These are phyloP conservation scores for Ogataea kodamae DNA, from an alignment of 805 yeast species.

Conservation along the genomic window DNA sequence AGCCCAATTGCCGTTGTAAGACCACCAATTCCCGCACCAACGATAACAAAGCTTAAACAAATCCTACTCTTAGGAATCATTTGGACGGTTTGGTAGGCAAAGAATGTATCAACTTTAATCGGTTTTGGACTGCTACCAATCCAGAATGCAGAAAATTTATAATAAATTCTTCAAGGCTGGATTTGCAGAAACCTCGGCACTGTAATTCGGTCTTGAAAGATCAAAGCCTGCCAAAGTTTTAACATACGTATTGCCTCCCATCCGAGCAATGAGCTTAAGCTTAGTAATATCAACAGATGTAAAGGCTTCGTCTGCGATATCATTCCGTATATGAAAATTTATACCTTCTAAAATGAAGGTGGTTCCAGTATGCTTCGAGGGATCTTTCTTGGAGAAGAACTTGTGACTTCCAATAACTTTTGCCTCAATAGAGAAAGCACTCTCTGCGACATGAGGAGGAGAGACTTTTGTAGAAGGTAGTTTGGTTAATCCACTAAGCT, in stretches of 20 bases:
- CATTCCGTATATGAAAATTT: slow-evolving; percentile 55
- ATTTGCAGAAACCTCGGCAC: slow-evolving; percentile 16
- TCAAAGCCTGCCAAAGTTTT: slow-evolving; percentile 45
- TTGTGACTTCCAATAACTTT: slow-evolving; percentile 43
- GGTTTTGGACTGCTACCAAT: slow-evolving; percentile 7
- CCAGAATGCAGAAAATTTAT: slow-evolving; percentile 12
- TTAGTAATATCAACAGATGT: slow-evolving; percentile 42
- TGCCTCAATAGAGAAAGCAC: slow-evolving; percentile 57
- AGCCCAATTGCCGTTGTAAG: slow-evolving; percentile 29
- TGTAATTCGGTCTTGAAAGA: slow-evolving; percentile 41
- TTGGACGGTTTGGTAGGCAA: neutral
- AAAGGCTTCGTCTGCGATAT: slow-evolving; percentile 40
- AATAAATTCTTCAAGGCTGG: slow-evolving; percentile 10
- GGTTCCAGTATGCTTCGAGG: slow-evolving; percentile 35
- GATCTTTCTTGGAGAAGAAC: slow-evolving; percentile 40
- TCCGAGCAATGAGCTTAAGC: slow-evolving; percentile 51
- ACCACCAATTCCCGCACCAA: slow-evolving; percentile 35
- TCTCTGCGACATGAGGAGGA: slow-evolving; percentile 58
- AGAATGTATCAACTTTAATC: too few relatives aligned
- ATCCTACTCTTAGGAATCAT: slow-evolving; percentile 7
- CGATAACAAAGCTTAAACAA: slow-evolving; percentile 18
- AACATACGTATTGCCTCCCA: slow-evolving; percentile 50
- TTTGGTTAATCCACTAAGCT: slow-evolving; percentile 50
- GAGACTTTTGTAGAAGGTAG: slow-evolving; percentile 41
- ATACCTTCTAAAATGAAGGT: slow-evolving; percentile 52